A percentile compares a stretch with the other conserved stretches of the same genome.
phyloP scores from a whole-genome alignment of 169 alveolate genomes.

The Cryptosporidium meleagridis region DNA sequence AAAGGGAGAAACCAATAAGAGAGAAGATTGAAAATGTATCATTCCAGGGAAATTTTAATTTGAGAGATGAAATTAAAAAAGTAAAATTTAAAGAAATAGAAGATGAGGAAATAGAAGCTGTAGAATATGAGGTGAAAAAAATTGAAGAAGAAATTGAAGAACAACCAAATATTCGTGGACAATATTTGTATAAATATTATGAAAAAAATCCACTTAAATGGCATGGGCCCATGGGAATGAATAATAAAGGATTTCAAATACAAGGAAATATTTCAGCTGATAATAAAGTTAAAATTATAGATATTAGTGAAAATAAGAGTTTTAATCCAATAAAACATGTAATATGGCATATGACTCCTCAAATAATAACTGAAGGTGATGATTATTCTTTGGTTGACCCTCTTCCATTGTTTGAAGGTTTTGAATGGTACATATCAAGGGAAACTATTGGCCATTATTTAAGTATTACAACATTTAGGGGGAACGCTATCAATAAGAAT shows the following conservation, averaged over 20 bases:
- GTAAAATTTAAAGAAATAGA: conserved; percentile 57
- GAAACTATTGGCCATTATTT: conserved; percentile 63
- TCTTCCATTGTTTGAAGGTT: conserved; percentile 44
- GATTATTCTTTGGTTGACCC: conserved; percentile 25
- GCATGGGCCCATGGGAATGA: background rate
- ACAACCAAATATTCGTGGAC: conserved; percentile 54
- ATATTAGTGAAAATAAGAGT: conserved; percentile 15
- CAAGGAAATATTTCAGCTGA: conserved; percentile 71
- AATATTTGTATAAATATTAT: conserved; percentile 24
- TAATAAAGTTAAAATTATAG: conserved; percentile 26
- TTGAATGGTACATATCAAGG: conserved; percentile 60
- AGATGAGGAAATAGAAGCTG: conserved; percentile 51
- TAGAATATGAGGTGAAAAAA: conserved; percentile 48
- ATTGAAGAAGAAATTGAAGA: conserved; percentile 21
- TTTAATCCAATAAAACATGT: conserved; percentile 57
- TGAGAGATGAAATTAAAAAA: conserved; percentile 59
- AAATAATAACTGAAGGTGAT: conserved; percentile 10
- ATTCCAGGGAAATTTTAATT: conserved; percentile 41
- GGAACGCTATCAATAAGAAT: conserved; percentile 1
- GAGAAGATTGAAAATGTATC: conserved; percentile 38
- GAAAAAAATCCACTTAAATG: conserved; percentile 10
- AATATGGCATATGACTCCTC: conserved; percentile 42
- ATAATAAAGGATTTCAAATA: conserved; percentile 4
- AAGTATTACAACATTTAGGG: conserved; percentile 15
- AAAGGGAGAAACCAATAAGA: conserved; percentile 12